Conservation (phyloP, 805 yeast genomes). For the Cyberlindnera euphorbiae region DNA sequence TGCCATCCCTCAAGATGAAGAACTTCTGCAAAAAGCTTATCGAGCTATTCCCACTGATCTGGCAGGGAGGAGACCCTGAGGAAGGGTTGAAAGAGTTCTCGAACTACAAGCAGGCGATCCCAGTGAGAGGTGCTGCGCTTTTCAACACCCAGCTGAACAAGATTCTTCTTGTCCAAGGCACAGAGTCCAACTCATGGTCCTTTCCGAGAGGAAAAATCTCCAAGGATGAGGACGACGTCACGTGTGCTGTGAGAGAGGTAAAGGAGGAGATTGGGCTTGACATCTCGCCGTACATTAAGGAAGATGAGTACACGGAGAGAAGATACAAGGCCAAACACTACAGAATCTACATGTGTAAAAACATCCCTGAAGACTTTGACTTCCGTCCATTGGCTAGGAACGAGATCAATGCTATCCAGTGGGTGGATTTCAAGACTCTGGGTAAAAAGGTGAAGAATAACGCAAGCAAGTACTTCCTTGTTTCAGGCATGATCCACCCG, state of each 20-base stretch:
- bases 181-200: conserved; percentile 82
- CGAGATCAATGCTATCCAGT: conserved; percentile 79
- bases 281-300: conserved; percentile 59
- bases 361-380: conserved; percentile 69
- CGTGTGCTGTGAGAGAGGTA: conserved; percentile 89
- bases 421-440: conserved; percentile 57
- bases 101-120: conserved; percentile 81
- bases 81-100: conserved; percentile 77
- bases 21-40: conserved; percentile 64
- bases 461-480: conserved; percentile 31
- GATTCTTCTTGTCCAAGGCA: conserved; percentile 77
- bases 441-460: conserved; percentile 27
- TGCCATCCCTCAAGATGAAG: conserved; percentile 77
- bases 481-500: conserved; percentile 39
- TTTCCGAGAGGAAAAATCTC: conserved; percentile 97
- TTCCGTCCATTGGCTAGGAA: conserved; percentile 82
- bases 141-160: conserved; percentile 67
- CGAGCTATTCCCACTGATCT: conserved; percentile 66
- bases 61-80: conserved; percentile 81
- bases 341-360: conserved; percentile 70
- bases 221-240: conserved; percentile 82
- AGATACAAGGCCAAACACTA: conserved; percentile 80
- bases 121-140: conserved; percentile 94
- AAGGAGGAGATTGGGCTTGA: conserved; percentile 93
- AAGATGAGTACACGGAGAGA: conserved; percentile 73